Base-by-base conservation (phyloP, 139 green algal species). In the Tetraselmis chui region DNA sequence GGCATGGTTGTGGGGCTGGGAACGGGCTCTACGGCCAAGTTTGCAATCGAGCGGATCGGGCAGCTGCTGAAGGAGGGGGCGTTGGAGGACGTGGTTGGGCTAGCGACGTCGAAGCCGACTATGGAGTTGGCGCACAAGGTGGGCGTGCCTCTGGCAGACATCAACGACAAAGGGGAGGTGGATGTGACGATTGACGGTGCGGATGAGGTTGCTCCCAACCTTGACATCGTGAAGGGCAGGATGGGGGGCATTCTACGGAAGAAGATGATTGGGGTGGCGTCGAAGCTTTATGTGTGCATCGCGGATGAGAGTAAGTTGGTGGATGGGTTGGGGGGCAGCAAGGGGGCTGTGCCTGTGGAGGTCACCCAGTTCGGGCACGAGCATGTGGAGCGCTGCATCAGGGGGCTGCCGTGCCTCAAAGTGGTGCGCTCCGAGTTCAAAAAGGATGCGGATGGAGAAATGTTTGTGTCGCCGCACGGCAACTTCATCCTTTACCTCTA, bases 401-500 rank as follows among this genome's bases (percentile, higher is more conserved):
- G 75, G 76, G 77, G 30, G 23, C 18, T 75, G 26, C 76, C 23
- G 23, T 26, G n/a, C 28, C 11, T 67, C 45, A 67, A 67, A 5
- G 45, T 67, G 11, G 45, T 18, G 45, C 45, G 45, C 45, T 67
- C 45, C 31, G 30, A 58, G 80, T n/a, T 45, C n/a, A 28, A 80
- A 11, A 67, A 25, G 45, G 45, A 5, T 5, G 45, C 11, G 11
- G 45, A 67, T 18, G n/a, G n/a, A n/a, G 45, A 97, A 87, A 91
- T 92, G 0, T 99, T 98, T 79, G 95, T 99, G 23, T 99, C 97
- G 1, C 97, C 99, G 90, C 99, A 99, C 93, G 86, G 79, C 84
- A 99, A 99, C 93, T 99, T 97, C 91, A 99, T 99, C 74, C 95
- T 99, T 1, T 97, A 99, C 89, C 92, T 99, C n/a, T 98, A 99